Evolutionary conservation across 129 eudicot genomes (phyloP).

Genomic region (Tagetes erecta): DNA sequence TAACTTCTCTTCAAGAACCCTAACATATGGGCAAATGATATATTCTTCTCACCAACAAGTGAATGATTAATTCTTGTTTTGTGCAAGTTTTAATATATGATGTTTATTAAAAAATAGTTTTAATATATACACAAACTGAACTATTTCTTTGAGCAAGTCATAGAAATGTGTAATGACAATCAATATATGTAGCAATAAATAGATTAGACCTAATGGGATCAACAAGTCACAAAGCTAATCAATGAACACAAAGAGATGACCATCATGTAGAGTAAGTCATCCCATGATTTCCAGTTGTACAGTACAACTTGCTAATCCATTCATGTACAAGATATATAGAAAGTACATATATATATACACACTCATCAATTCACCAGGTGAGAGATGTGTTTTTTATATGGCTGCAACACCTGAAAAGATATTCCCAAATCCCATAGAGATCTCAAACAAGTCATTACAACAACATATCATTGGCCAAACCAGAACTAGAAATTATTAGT

Average conservation of each 20-base stretch:
- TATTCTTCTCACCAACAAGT: no score
- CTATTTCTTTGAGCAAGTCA: constrained; percentile 11
- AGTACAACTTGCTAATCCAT: constrained; percentile 34
- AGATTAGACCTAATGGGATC: constrained; percentile 25
- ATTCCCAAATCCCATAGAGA: constrained; percentile 12
- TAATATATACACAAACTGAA: not conserved
- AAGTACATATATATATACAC: not conserved
- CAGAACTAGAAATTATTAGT: no score
- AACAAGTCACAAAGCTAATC: constrained; percentile 23
- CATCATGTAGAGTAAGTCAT: constrained; percentile 26
- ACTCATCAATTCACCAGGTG: constrained; percentile 32
- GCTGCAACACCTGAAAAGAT: constrained; percentile 36
- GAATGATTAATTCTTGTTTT: not conserved
- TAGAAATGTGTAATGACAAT: constrained; percentile 13
- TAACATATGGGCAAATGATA: not conserved
- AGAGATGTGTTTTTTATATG: constrained; percentile 25
- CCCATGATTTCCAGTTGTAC: constrained; percentile 34
- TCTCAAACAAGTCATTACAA: constrained; percentile 10
- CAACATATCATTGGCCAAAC: no score
- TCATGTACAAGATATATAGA: constrained; percentile 11
- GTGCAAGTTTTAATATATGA: not conserved
- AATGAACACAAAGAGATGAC: constrained; percentile 33
- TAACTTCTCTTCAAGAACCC: not conserved
- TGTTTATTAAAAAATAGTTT: no score
- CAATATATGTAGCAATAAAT: not conserved